Conservation (phyloP, 2,329 filamentous ascomycete genomes). For the Dothidotthia symphoricarpi region DNA sequence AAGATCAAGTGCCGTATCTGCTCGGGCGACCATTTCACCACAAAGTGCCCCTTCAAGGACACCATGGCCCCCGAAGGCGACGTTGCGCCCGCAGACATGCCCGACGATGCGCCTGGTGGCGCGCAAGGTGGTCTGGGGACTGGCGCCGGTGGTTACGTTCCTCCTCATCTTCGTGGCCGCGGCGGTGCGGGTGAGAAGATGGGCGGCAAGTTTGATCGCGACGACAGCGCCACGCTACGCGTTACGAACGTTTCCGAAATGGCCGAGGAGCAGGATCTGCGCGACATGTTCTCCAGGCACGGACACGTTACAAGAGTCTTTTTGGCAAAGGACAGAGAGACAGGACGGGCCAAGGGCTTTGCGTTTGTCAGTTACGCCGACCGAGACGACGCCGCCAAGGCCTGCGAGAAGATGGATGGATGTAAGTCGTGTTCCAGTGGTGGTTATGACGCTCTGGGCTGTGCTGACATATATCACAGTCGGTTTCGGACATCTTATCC, state of each 20-base stretch:
- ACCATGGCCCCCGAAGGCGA: slow-evolving; percentile 84
- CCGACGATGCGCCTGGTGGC: slow-evolving; percentile 46
- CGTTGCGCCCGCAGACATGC: slow-evolving; percentile 47
- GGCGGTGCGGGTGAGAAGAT: slow-evolving; percentile 75
- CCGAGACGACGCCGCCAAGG: slow-evolving; percentile 82
- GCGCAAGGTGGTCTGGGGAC: slow-evolving; percentile 58
- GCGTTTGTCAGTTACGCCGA: slow-evolving; percentile 98
- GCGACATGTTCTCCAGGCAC: slow-evolving; percentile 97
- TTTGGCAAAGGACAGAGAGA: slow-evolving; percentile 96
- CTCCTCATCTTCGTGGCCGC: slow-evolving; percentile 85
- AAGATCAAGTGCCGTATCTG: slow-evolving; percentile 99
- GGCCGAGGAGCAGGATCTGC: slow-evolving; percentile 91
- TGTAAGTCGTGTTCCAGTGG: slow-evolving; percentile 57
- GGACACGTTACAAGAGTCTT: slow-evolving; percentile 97
- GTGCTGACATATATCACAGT: slow-evolving; percentile 30
- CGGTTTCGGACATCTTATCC: slow-evolving; percentile 82
- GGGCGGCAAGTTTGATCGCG: slow-evolving; percentile 91
- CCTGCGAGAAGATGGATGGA: slow-evolving; percentile 97
- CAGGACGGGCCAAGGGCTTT: slow-evolving; percentile 94
- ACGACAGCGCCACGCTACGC: slow-evolving; percentile 92
- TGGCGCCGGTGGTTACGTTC: slow-evolving; percentile 84
- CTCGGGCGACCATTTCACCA: slow-evolving; percentile 98
- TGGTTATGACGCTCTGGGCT: too few relatives aligned
- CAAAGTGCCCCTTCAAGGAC: slow-evolving; percentile 98
- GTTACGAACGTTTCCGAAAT: slow-evolving; percentile 99